Percentiles rank a stretch among this genome's conserved stretches.
These are phyloP conservation scores for Apiospora marii DNA, from an alignment of 2,329 filamentous ascomycete genomes.

Conservation along the genomic window DNA sequence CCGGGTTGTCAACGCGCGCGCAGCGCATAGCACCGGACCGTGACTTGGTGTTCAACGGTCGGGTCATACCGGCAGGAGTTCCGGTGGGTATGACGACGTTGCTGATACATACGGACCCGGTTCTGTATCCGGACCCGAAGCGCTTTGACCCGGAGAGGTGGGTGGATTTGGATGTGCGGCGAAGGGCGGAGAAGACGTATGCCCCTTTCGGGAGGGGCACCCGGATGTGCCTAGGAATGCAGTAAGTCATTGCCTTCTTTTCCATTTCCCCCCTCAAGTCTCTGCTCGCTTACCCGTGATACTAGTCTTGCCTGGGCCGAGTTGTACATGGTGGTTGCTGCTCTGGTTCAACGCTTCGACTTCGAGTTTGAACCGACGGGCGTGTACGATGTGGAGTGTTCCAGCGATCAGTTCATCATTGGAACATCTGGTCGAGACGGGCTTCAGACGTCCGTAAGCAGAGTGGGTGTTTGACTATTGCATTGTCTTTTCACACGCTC, in stretches of 20 bases:
- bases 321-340: conserved; percentile 37
- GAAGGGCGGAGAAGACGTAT: not conserved
- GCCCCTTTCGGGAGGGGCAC: not conserved
- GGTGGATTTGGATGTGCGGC: not conserved
- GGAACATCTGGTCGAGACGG: too few relatives aligned
- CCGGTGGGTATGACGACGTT: conserved; percentile 49
- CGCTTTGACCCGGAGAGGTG: conserved; percentile 45
- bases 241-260: not conserved
- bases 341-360: conserved; percentile 16
- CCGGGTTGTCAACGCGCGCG: conserved; percentile 55
- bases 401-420: not conserved
- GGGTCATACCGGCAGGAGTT: conserved; percentile 43
- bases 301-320: conserved; percentile 45
- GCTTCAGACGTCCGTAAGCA: too few relatives aligned
- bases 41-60: conserved; percentile 32
- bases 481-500: too few relatives aligned
- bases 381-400: not conserved
- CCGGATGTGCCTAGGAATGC: not conserved
- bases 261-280: too few relatives aligned
- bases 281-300: not conserved
- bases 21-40: conserved; percentile 55
- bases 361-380: not conserved
- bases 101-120: conserved; percentile 45
- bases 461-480: too few relatives aligned
- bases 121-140: conserved; percentile 43